Evolutionary conservation across 1,284 basidiomycete species (phyloP).

Genomic region (Ustilago vetiveriae): DNA sequence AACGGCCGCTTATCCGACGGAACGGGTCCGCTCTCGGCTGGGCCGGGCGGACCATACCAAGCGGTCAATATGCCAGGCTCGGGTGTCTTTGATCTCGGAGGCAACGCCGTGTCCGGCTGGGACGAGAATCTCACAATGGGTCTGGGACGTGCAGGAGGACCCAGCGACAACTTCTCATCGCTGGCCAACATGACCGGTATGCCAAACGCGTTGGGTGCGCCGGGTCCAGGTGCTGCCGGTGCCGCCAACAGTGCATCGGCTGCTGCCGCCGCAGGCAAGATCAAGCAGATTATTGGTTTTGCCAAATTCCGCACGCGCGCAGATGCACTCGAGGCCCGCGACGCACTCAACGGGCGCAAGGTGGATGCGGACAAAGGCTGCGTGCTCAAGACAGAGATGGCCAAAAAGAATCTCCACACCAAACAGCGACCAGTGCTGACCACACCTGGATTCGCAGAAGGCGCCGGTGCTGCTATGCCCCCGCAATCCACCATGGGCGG

Average conservation of each 20-base stretch:
- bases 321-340: conserved; percentile 87
- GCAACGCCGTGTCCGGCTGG: conserved; percentile 30
- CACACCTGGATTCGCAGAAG: conserved; percentile 30
- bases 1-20: conserved; percentile 31
- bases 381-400: conserved; percentile 97
- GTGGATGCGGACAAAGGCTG: conserved; percentile 95
- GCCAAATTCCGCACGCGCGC: conserved; percentile 90
- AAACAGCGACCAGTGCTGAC: conserved; percentile 57
- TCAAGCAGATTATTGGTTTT: conserved; percentile 94
- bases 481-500: conserved; percentile 7
- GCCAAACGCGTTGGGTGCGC: conserved; percentile 28
- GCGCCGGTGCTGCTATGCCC: conserved; percentile 13
- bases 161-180: conserved; percentile 41
- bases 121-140: conserved; percentile 50
- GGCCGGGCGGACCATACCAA: conserved; percentile 55
- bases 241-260: conserved; percentile 16
- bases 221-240: conserved; percentile 20
- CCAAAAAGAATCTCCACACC: conserved; percentile 98
- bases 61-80: conserved; percentile 56
- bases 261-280: conserved; percentile 50
- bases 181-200: conserved; percentile 37
- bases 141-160: conserved; percentile 47
- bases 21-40: conserved; percentile 27
- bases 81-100: conserved; percentile 33
- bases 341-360: conserved; percentile 86